Evolutionary conservation across 371 early-diverging fungal genomes (phyloP), one percentile per base, ranked within the genome.

Genomic region (Lichtheimia ornata): DNA sequence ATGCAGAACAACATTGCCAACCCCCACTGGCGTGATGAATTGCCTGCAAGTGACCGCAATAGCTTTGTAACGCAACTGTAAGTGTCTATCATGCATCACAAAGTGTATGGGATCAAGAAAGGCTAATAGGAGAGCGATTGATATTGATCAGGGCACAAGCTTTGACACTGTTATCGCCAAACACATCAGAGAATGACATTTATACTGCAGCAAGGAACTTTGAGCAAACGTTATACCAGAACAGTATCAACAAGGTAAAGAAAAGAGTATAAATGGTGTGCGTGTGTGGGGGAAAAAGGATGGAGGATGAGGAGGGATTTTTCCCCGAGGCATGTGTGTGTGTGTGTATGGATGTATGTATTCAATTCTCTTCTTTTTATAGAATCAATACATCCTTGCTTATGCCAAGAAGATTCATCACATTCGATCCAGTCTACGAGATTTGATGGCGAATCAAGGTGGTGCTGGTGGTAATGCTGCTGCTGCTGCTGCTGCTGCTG

Each of bases 231-330:
- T 67, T 80, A 49, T 74, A 71, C 56, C 61, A 69, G 35, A 58
- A 62, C 25, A 76, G 81, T 45, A 66, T 67, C 18, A 71, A 65
- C 66, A 80, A 80, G 70, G 81, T 80, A 70, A 64, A 51, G 60
- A 30, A 17, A 42, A 54, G 22, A 2, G 22, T 2, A 22, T 22
- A 1, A 22, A 22, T 22, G 22, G 22, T 22, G 22, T 35, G 22
- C 2, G 22, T 35, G 2, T 2, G 11, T 18, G 28, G 2, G 20
- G 41, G 55, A 13, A 5, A 53, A 30, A 22, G 51, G n/a, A 28
- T 27, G 55, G 25, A 11, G 4, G 9, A 9, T 5, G 17, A 20
- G 50, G 45, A 15, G 15, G 25, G 42, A 12, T 25, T 18, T 61
- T 53, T 56, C 44, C 56, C 56, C 56, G 56, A 56, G 24, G 56